These are phyloP conservation scores for Lentinula boryana DNA, from an alignment of 768 basidiomycete species.

Conservation along the genomic window DNA sequence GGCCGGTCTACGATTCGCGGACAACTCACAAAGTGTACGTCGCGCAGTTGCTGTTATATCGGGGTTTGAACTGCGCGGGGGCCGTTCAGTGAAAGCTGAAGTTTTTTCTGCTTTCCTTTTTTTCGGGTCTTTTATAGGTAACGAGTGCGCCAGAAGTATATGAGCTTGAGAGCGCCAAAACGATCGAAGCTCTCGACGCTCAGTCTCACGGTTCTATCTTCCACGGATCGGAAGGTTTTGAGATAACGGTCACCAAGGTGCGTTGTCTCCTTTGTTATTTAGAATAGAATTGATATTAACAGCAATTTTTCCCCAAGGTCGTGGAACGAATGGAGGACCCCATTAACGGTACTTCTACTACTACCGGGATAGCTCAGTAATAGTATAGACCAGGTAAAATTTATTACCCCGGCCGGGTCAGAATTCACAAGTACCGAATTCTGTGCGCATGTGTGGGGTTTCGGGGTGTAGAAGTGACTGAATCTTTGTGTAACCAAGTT, in stretches of 20 bases:
- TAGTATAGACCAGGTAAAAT: too few relatives aligned
- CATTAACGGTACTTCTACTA: not conserved
- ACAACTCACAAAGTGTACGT: not conserved
- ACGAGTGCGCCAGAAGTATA: not conserved
- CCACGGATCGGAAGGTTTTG: not conserved
- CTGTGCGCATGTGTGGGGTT: too few relatives aligned
- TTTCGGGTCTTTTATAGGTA: not conserved
- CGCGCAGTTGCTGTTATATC: not conserved
- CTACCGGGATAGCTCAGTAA: not conserved
- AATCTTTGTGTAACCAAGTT: too few relatives aligned
- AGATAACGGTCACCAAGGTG: not conserved
- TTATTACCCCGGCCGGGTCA: too few relatives aligned
- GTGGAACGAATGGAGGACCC: not conserved
- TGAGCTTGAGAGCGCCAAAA: not conserved
- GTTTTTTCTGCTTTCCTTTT: too few relatives aligned
- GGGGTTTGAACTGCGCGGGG: too few relatives aligned
- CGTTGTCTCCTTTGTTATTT: not conserved
- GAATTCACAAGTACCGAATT: too few relatives aligned
- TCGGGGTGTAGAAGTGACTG: too few relatives aligned
- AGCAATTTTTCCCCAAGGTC: not conserved
- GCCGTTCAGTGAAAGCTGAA: too few relatives aligned
- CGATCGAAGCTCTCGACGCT: not conserved
- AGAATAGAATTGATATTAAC: not conserved
- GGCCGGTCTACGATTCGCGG: not conserved
- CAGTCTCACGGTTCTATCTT: not conserved